Percentiles rank a stretch among this genome's conserved stretches.
phyloP scores from a whole-genome alignment of 2,329 filamentous ascomycete species.

The Penicillium sp. region DNA sequence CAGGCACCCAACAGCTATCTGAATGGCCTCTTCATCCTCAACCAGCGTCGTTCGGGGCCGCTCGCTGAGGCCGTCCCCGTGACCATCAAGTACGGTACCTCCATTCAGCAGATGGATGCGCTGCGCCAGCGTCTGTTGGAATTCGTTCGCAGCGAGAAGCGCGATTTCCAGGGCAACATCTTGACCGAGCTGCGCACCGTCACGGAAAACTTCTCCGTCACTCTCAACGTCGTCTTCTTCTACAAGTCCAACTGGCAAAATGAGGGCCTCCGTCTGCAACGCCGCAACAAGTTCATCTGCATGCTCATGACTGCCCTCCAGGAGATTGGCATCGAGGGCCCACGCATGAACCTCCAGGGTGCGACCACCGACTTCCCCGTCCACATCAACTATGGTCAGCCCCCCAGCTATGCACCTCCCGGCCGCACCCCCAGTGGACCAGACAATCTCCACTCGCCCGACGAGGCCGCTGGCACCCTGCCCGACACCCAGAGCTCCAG shows the following conservation, averaged over 20 bases:
- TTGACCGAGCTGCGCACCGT: constrained; percentile 77
- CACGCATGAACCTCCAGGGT: constrained; percentile 65
- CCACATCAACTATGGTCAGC: constrained; percentile 52
- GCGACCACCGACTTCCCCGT: constrained; percentile 62
- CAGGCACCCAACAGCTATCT: constrained; percentile 92
- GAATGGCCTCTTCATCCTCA: constrained; percentile 89
- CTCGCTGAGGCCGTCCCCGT: constrained; percentile 81
- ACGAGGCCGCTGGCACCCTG: constrained; percentile 15
- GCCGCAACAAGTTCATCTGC: constrained; percentile 90
- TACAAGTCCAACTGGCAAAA: constrained; percentile 98
- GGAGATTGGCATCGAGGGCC: constrained; percentile 77
- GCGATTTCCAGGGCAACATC: constrained; percentile 81
- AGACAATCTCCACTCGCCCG: constrained; percentile 28
- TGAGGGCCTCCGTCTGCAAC: constrained; percentile 78
- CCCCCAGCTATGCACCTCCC: constrained; percentile 35
- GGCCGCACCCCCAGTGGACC: constrained; percentile 45
- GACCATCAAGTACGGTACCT: constrained; percentile 82
- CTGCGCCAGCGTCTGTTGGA: constrained; percentile 75
- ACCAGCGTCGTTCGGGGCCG: constrained; percentile 82
- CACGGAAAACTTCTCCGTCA: constrained; percentile 76
- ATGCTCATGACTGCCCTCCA: constrained; percentile 83
- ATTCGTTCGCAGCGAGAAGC: constrained; percentile 78
- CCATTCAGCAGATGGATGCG: constrained; percentile 71
- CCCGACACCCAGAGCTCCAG: constrained; percentile 29
- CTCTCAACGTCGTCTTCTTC: constrained; percentile 90